Evolutionary conservation across 2,329 filamentous ascomycete genomes (phyloP).

Genomic region (Thelonectria rubi): DNA sequence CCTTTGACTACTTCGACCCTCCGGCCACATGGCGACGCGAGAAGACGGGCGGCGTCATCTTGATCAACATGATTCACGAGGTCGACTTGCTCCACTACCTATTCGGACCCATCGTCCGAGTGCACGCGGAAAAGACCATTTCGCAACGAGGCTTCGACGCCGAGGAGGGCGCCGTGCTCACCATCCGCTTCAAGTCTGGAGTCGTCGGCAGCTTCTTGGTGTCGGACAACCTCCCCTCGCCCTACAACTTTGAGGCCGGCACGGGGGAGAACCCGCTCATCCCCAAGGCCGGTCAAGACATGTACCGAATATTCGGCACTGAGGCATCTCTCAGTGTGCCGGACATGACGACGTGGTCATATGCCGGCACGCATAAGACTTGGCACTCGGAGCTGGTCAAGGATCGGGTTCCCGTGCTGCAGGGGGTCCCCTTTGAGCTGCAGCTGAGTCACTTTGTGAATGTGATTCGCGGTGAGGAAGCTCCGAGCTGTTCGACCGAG

Average conservation of each 20-base stretch:
- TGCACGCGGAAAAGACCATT: constrained; percentile 58
- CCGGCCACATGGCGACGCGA: constrained; percentile 58
- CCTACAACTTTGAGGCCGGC: constrained; percentile 64
- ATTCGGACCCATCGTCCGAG: constrained; percentile 60
- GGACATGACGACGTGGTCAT: constrained; percentile 61
- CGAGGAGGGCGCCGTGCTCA: constrained; percentile 65
- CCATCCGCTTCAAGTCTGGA: constrained; percentile 61
- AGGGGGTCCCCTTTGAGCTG: constrained; percentile 57
- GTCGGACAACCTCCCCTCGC: constrained; percentile 60
- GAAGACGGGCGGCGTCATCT: constrained; percentile 56
- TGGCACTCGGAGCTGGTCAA: constrained; percentile 52
- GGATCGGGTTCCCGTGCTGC: constrained; percentile 37
- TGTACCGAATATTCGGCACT: constrained; percentile 65
- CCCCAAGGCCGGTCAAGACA: constrained; percentile 52
- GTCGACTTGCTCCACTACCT: constrained; percentile 66
- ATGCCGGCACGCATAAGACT: constrained; percentile 50
- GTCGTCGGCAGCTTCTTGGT: constrained; percentile 66
- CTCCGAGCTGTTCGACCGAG: constrained; percentile 56
- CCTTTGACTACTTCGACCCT: constrained; percentile 58
- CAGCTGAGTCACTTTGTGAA: constrained; percentile 62
- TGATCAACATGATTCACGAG: constrained; percentile 70
- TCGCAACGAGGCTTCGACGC: constrained; percentile 57
- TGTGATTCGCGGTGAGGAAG: constrained; percentile 54
- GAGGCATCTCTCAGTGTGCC: constrained; percentile 62
- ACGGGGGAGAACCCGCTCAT: constrained; percentile 68